Base-by-base conservation (phyloP, 2,329 filamentous ascomycete genomes). In the Ceratocystis eucalypticola region DNA sequence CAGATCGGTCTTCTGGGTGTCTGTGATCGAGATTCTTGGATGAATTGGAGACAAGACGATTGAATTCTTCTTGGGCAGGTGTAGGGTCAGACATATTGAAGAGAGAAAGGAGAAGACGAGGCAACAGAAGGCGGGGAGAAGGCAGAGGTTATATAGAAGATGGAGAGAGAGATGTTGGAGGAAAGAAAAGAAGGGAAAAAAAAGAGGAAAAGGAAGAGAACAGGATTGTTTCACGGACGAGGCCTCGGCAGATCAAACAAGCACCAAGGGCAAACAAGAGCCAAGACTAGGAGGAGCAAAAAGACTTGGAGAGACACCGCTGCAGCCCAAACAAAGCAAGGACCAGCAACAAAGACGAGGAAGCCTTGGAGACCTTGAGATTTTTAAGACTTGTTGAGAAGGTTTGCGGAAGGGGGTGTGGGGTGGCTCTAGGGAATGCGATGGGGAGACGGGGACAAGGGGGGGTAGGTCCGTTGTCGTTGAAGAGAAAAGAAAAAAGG, bases 1-100 rank as follows among this genome's bases (percentile, higher is more conserved):
- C 77, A 76, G 82, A 77, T 70, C 80, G 77, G 72, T 84, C 82
- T 74, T 88, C 85, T 41, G 82, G 83, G 69, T 87, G 86, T 74
- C 69, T 74, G 46, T 76, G 76, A 37, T 62, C 44, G 30, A 48
- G 61, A 30, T 45, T 62, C 44, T 64, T 63, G 63, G 76, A 79
- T 71, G 84, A 84, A 71, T 82, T 84, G 70, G 80, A 78, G 69
- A 88, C 75, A 67, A 88, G 80, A 70, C 77, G 75, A 74, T 86
- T 82, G 74, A 86, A 87, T 75, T 88, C 84, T 77, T 87, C 83
- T 75, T 87, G 83, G 64, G 84, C 84, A 67, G 82, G 78, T 65
- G 84, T 84, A 63, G 75, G 77, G 69, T 78, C 77, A 70, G 80
- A 77, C 82, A 84, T 84, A 74, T 65, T 79, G 78, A 71, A 70